These are phyloP conservation scores for Tylopilus sp. DNA, from an alignment of 768 basidiomycete genomes.

Conservation along the genomic window DNA sequence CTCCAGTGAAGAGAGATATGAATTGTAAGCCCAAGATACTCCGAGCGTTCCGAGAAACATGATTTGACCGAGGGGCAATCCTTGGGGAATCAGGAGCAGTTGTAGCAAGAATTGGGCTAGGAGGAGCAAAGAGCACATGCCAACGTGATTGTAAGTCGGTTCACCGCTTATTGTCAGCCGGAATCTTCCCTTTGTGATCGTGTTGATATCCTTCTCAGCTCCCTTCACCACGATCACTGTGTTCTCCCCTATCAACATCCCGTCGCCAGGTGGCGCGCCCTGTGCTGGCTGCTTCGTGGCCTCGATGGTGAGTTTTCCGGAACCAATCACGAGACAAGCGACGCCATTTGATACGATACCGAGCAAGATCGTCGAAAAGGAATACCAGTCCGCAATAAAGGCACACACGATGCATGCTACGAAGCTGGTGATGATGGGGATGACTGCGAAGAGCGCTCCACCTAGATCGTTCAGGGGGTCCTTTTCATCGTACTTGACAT, in stretches of 20 bases:
- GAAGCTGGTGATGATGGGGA: background rate
- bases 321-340: slow-evolving; percentile 29
- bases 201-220: slow-evolving; percentile 28
- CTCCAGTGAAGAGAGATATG: slow-evolving; percentile 38
- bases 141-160: slow-evolving; percentile 18
- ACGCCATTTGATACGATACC: slow-evolving; percentile 34
- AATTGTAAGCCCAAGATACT: slow-evolving; percentile 36
- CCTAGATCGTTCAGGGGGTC: background rate
- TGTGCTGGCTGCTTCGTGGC: slow-evolving; percentile 19
- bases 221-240: slow-evolving; percentile 32
- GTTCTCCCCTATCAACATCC: slow-evolving; percentile 24
- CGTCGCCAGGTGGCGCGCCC: slow-evolving; percentile 30
- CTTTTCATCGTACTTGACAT: slow-evolving; percentile 17
- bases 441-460: background rate
- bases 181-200: slow-evolving; percentile 33
- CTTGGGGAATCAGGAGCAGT: slow-evolving; percentile 35
- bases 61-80: slow-evolving; percentile 33
- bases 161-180: slow-evolving; percentile 12
- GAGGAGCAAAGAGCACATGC: slow-evolving; percentile 31
- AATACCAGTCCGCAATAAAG: slow-evolving; percentile 28
- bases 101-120: slow-evolving; percentile 33
- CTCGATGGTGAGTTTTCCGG: slow-evolving; percentile 21
- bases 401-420: slow-evolving; percentile 25
- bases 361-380: slow-evolving; percentile 31
- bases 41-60: slow-evolving; percentile 32